A percentile compares a stretch with the other conserved stretches of the same genome.
Evolutionary conservation across 2,329 filamentous ascomycete species (phyloP).

Genomic region (Graphiopsis chlorocephala): DNA sequence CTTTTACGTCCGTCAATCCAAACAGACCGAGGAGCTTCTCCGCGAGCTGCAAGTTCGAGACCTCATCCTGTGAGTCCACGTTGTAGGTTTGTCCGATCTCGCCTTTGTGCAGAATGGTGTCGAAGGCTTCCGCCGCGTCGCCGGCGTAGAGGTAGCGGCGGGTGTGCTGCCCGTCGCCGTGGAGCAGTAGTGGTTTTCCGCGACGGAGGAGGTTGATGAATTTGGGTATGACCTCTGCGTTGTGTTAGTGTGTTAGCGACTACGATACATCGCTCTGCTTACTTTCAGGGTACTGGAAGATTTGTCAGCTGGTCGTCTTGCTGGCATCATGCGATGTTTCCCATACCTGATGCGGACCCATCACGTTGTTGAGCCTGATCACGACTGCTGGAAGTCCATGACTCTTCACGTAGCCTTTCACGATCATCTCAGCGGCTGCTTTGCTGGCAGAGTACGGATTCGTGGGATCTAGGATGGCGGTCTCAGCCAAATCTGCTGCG

Average conservation of each 20-base stretch:
- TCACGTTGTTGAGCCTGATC: conserved; percentile 80
- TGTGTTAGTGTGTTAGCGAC: background rate
- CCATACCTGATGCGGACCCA: conserved; percentile 77
- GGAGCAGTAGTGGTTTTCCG: conserved; percentile 65
- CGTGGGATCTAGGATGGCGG: conserved; percentile 71
- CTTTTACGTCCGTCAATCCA: conserved; percentile 53
- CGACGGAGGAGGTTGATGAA: conserved; percentile 71
- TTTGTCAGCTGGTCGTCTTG: conserved; percentile 17
- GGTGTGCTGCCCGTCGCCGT: conserved; percentile 72
- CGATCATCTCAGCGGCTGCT: conserved; percentile 42
- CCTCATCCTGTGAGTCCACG: conserved; percentile 73
- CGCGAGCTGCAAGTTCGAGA: conserved; percentile 71
- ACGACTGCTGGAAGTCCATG: conserved; percentile 79
- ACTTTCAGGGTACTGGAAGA: conserved; percentile 27
- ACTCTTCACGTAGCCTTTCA: conserved; percentile 81
- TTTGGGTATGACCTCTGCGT: conserved; percentile 75
- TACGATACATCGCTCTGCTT: background rate
- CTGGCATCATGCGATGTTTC: background rate
- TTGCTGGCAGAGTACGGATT: conserved; percentile 58
- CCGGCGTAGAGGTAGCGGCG: conserved; percentile 75
- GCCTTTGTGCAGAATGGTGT: conserved; percentile 79
- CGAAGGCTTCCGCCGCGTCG: conserved; percentile 77
- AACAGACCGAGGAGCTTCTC: conserved; percentile 62
- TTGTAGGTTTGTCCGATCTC: conserved; percentile 76
- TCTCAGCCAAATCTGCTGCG: conserved; percentile 69